Evolutionary conservation across 2,329 filamentous ascomycete species (phyloP).

Genomic region (Mycosphaerella sp.): DNA sequence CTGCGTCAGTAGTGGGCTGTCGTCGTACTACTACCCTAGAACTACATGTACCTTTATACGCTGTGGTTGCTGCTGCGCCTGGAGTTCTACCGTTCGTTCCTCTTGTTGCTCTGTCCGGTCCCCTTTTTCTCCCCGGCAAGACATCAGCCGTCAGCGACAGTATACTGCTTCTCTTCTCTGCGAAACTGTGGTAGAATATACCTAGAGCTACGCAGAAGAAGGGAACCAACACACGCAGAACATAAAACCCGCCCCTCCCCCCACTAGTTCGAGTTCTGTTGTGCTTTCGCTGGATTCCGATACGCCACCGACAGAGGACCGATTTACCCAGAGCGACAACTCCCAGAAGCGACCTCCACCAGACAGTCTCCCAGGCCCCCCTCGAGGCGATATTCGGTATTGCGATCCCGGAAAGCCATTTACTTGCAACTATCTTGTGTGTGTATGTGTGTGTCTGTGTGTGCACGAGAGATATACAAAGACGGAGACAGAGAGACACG

Average conservation of each 20-base stretch:
- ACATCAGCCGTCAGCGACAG: too few relatives aligned
- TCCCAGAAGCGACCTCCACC: slow-evolving; percentile 7
- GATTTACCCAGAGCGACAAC: slow-evolving; percentile 4
- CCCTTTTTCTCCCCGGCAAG: too few relatives aligned
- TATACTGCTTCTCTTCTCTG: too few relatives aligned
- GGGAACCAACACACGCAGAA: too few relatives aligned
- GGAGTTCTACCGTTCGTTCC: too few relatives aligned
- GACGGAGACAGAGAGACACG: too few relatives aligned
- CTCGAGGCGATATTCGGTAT: slow-evolving; percentile 6
- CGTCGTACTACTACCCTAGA: slow-evolving; percentile 17
- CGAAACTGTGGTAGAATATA: too few relatives aligned
- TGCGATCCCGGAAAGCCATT: slow-evolving; percentile 1
- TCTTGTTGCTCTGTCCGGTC: too few relatives aligned
- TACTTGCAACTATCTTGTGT: slow-evolving; percentile 2
- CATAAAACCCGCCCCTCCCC: not conserved
- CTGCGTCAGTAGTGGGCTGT: not conserved
- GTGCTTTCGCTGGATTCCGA: not conserved
- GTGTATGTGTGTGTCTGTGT: not conserved
- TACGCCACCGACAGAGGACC: slow-evolving; percentile 3
- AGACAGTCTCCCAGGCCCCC: not conserved
- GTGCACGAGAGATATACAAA: too few relatives aligned
- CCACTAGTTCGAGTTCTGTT: too few relatives aligned
- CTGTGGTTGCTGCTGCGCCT: too few relatives aligned
- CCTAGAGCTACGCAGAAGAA: too few relatives aligned
- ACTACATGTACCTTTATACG: slow-evolving; percentile 10